Conservation (phyloP, 2,329 filamentous ascomycete species). For the Ambrosiella cleistominuta region DNA sequence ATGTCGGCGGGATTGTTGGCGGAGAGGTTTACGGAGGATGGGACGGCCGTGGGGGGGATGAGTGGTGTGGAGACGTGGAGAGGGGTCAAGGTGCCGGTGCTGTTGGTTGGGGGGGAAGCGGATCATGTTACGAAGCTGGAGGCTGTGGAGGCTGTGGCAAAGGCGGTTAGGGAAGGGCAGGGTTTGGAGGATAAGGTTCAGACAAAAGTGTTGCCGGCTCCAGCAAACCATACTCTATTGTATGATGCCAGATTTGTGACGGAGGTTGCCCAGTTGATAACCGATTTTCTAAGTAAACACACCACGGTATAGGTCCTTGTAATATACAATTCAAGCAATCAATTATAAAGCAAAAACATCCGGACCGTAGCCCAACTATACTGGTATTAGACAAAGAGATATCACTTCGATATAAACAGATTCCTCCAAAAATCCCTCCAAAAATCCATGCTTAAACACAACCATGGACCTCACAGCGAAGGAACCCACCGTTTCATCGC, state of each 20-base stretch:
- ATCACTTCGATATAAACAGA: background rate
- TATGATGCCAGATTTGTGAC: slow-evolving; percentile 61
- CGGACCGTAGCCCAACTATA: background rate
- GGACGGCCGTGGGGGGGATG: slow-evolving; percentile 41
- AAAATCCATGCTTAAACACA: background rate
- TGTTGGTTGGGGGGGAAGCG: slow-evolving; percentile 58
- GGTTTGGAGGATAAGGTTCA: slow-evolving; percentile 37
- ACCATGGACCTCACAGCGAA: slow-evolving; percentile 1
- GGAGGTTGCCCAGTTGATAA: slow-evolving; percentile 52
- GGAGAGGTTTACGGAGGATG: slow-evolving; percentile 35
- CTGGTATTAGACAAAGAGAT: background rate
- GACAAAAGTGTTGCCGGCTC: slow-evolving; percentile 52
- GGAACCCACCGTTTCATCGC: slow-evolving; percentile 11
- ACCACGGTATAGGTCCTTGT: background rate
- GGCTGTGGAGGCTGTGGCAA: slow-evolving; percentile 51
- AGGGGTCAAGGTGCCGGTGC: slow-evolving; percentile 53
- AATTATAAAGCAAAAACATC: background rate
- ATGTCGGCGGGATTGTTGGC: slow-evolving; percentile 55
- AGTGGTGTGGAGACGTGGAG: slow-evolving; percentile 57
- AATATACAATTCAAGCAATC: background rate
- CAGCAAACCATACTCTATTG: slow-evolving; percentile 67
- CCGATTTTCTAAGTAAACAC: background rate
- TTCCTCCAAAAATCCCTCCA: background rate
- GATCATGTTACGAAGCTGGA: slow-evolving; percentile 59
- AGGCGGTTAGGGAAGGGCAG: slow-evolving; percentile 10